Evolutionary conservation across 2,329 filamentous ascomycete species (phyloP), one percentile per base, ranked within the genome.

Genomic region (Fusarium cyanostomum): DNA sequence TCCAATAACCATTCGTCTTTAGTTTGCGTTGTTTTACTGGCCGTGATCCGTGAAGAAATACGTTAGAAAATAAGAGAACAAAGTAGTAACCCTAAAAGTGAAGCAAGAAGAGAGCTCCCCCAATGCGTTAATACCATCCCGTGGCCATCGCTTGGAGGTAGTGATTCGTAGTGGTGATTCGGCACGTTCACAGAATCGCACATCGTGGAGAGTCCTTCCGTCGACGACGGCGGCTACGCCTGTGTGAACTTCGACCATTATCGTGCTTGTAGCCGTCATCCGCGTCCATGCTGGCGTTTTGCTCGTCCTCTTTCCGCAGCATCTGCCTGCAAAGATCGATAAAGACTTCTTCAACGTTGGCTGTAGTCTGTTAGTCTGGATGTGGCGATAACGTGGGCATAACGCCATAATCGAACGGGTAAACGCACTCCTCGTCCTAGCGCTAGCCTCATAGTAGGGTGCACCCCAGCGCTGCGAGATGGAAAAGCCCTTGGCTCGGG

Each of bases 291-390:
- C 68, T 34, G 62, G 37, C 31, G 71, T 62, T 66, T 21, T 79
- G 74, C 16, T 79, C 77, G 69, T 88, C 86, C 61, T 94, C 91
- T 70, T 88, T 91, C 61, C 88, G 84, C 56, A 95, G 86, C 79
- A 96, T 92, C 75, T 95, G 92, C 59, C 91, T 85, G 73, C 91
- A 94, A 53, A 96, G 84, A 75, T 95, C 91, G 66, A 92, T 80
- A 77, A 96, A 97, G 42, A 94, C 92, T 74, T 96, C 93, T 69
- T 96, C 92, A 13, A 97, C 93, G 69, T 97, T 97, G 63, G 90
- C 84, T 86, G 60, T 33, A 18, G 10, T 3, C 11, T 42, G 62
- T 77, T 56, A 78, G 72, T 70, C 56, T 49, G 39, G 42, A 66
- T 59, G 48, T 56, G 52, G 59, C 53, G 39, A 51, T 46, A 43